Evolutionary conservation across 2,329 filamentous ascomycete species (phyloP), one percentile per base, ranked within the genome.

Genomic region (Rhytidhysteron rufulum): DNA sequence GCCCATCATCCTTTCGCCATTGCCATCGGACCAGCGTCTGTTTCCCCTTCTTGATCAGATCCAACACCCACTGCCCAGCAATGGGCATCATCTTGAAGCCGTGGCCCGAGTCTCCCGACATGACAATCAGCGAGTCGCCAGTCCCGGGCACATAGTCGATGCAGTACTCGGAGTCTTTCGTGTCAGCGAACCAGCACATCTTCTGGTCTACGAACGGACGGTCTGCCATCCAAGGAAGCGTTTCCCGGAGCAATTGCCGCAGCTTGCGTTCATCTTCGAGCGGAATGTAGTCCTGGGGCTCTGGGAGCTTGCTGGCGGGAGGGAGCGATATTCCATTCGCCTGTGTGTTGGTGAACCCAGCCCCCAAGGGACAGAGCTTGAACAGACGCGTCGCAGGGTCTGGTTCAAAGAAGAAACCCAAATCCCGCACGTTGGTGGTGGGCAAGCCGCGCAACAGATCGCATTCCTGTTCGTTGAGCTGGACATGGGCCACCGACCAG

Each of bases 381-480:
- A 83, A 60, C 4, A 82, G 57, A 17, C 72, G 71, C 0, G 78
- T 82, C 44, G 70, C 67, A 0, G 70, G 73, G 47, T 83, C 80
- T 0, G 80, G 79, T 56, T 83, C 80, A 42, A 83, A 83, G 61
- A 81, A 79, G 66, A 83, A 83, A 0, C 79, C 79, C 0, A 83
- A 62, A 44, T 83, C 80, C 2, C 80, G 72, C 1, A 75, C 74
- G 38, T 82, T 80, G 0, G 75, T 79, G 0, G 82, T 76, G 0
- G 80, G 80, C 9, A 83, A 78, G 2, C 76, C 75, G 2, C 73
- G 70, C 1, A 84, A n/a, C n/a, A n/a, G 70, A 4, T 61, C 62
- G 3, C 71, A 68, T 0, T 84, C 80, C 0, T 71, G 69, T 5
- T 74, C 67, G 0, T 70, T 79, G 1, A 83, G 68, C 34, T 75